Base-by-base conservation (phyloP, 371 early-diverging fungal species). In the Actinomucor elegans region DNA sequence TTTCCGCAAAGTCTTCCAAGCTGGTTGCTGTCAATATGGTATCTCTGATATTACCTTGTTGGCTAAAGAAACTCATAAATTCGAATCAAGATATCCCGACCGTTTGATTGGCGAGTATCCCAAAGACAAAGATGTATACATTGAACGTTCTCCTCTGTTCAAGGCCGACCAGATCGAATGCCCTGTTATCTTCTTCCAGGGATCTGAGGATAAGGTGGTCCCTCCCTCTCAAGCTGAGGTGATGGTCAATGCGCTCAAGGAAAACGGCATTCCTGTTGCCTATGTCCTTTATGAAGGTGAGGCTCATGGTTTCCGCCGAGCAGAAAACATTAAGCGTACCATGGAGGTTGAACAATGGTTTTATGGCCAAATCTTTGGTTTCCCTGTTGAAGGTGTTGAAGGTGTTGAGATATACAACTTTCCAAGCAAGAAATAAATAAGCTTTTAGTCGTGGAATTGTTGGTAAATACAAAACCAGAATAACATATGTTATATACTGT, bases 181-280 rank as follows among this genome's bases (percentile, higher is more conserved):
- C 40, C 88, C 91, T 7, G 81, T 80, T 24, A 80, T 89, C 7
- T 83, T 91, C 52, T 80, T 88, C 75, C 92, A 91, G 56, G 92
- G 92, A 1, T 33, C 65, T 10, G 85, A 85, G n/a, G 92, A 91
- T 55, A 81, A 83, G 55, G 84, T 90, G 4, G 92, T 91, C 10
- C 92, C 89, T 32, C 86, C 87, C 15, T 83, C 81, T 26, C 92
- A 91, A 63, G 73, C 92, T 7, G 82, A 85, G 59, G 56, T 80
- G 34, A 89, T 91, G 81, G 88, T 87, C 5, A 65, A 83, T 15
- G 84, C 85, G 7, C 57, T 91, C 35, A 77, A 75, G 46, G 48
- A 80, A 24, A 81, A 81, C 5, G 81, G 81, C 9, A 55, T 87
- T 0, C 78, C 79, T 5, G 87, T 88, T n/a, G 84, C 86, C 2